Percentiles rank a stretch among this genome's conserved stretches.
These are phyloP conservation scores for Acacia confusa DNA, from an alignment of 306 rosid species.

Conservation along the genomic window DNA sequence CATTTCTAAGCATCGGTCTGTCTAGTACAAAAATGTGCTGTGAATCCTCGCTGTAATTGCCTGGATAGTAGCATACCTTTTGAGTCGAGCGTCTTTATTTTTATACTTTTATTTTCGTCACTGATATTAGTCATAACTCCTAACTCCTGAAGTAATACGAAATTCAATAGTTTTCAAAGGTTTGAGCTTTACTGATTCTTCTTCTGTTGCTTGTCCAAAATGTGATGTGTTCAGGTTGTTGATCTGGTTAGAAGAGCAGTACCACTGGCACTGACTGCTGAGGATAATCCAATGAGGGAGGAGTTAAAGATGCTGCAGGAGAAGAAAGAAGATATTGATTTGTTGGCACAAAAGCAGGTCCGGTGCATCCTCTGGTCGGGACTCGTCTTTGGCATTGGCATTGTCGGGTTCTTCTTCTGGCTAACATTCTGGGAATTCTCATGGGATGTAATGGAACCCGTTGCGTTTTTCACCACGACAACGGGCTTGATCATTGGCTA, in stretches of 20 bases:
- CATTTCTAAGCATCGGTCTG: not conserved
- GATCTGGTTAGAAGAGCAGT: slow-evolving; percentile 80
- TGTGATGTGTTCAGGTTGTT: slow-evolving; percentile 59
- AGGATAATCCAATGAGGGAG: slow-evolving; percentile 58
- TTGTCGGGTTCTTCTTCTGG: slow-evolving; percentile 74
- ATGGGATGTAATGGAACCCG: slow-evolving; percentile 98
- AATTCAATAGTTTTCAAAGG: slow-evolving; percentile 13
- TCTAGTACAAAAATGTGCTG: not conserved
- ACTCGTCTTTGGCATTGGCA: slow-evolving; percentile 43
- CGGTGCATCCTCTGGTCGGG: slow-evolving; percentile 77
- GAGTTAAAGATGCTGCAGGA: slow-evolving; percentile 66
- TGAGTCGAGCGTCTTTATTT: not conserved
- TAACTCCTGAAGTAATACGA: slow-evolving; percentile 6
- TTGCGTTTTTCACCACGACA: slow-evolving; percentile 76
- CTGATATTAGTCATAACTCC: not conserved
- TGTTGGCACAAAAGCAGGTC: slow-evolving; percentile 78
- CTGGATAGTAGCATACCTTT: not conserved
- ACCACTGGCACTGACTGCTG: slow-evolving; percentile 66
- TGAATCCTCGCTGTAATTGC: not conserved
- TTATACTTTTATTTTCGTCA: not conserved
- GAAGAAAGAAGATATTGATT: slow-evolving; percentile 74
- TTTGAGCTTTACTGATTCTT: not conserved
- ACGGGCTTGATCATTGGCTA: slow-evolving; percentile 79
- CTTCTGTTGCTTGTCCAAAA: slow-evolving; percentile 17
- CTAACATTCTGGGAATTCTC: slow-evolving; percentile 98